Conservation (phyloP, 495 filamentous ascomycete genomes). For the Xylaria sp. region DNA sequence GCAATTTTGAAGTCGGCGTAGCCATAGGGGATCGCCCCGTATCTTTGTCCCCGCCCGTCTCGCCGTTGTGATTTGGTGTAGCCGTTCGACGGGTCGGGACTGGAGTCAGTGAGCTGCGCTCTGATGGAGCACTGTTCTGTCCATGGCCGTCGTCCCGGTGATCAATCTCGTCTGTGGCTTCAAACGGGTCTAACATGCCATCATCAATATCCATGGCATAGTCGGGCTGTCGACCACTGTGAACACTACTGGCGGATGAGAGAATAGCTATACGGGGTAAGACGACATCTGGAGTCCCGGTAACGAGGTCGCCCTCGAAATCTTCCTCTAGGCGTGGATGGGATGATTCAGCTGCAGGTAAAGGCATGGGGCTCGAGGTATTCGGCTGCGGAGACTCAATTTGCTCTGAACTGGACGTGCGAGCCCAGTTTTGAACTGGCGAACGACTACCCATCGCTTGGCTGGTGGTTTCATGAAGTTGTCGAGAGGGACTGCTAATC, state of each 20-base stretch:
- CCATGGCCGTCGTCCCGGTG: neutral
- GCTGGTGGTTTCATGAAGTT: slow-evolving; percentile 37
- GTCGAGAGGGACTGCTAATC: slow-evolving; percentile 41
- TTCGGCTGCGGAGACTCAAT: slow-evolving; percentile 17
- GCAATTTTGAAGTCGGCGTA: slow-evolving; percentile 28
- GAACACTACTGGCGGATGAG: slow-evolving; percentile 45
- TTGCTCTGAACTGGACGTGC: slow-evolving; percentile 1
- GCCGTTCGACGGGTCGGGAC: neutral
- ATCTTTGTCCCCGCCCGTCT: neutral
- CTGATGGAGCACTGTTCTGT: neutral
- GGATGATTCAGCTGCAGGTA: slow-evolving; percentile 30
- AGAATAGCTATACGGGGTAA: slow-evolving; percentile 26
- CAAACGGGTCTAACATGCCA: slow-evolving; percentile 32
- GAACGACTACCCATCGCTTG: slow-evolving; percentile 28
- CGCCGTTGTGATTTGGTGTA: neutral
- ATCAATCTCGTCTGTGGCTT: slow-evolving; percentile 30
- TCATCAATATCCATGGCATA: slow-evolving; percentile 31
- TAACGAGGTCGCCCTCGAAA: slow-evolving; percentile 30
- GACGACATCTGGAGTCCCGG: slow-evolving; percentile 34
- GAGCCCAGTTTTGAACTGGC: neutral
- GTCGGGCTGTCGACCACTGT: slow-evolving; percentile 50
- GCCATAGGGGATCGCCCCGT: neutral
- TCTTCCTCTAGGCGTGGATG: slow-evolving; percentile 25
- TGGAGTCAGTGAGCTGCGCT: slow-evolving; percentile 6
- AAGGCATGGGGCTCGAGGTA: slow-evolving; percentile 20